Conservation (phyloP, 2,329 filamentous ascomycete genomes). For the Exserohilum turcica region DNA sequence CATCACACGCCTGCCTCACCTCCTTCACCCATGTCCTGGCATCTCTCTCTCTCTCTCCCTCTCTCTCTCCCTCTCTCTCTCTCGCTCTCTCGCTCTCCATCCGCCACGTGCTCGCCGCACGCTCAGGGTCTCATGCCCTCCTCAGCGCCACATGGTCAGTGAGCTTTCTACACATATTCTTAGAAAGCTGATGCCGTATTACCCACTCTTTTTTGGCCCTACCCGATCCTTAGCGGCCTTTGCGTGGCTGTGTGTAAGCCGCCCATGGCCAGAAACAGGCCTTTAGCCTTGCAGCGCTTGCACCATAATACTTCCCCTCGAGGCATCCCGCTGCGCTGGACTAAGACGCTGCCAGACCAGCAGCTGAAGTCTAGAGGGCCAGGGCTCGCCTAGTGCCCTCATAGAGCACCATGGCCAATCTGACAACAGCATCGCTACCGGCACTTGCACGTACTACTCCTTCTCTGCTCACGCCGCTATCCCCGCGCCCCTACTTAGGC, state of each 20-base stretch:
- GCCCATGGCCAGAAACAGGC: slow-evolving; percentile 29
- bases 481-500: background rate
- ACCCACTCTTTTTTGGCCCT: slow-evolving; percentile 30
- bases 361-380: background rate
- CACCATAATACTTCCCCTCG: slow-evolving; percentile 23
- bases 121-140: slow-evolving; percentile 5
- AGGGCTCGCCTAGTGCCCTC: slow-evolving; percentile 5
- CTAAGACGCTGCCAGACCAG: slow-evolving; percentile 1
- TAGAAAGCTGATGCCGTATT: slow-evolving; percentile 45
- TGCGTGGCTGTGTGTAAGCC: slow-evolving; percentile 45
- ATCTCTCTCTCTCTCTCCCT: no score
- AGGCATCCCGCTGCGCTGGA: background rate
- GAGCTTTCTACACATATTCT: slow-evolving; percentile 38
- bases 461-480: background rate
- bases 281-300: slow-evolving; percentile 23
- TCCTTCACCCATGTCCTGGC: no score
- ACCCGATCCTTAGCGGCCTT: slow-evolving; percentile 29
- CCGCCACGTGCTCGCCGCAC: slow-evolving; percentile 14
- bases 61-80: background rate
- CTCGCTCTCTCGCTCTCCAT: background rate
- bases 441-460: no score
- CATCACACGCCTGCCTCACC: no score
- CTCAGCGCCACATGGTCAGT: slow-evolving; percentile 20
- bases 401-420: background rate
- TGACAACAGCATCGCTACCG: slow-evolving; percentile 6